Base-by-base conservation (phyloP, 2,329 filamentous ascomycete genomes). In the Catunica adiposa region DNA sequence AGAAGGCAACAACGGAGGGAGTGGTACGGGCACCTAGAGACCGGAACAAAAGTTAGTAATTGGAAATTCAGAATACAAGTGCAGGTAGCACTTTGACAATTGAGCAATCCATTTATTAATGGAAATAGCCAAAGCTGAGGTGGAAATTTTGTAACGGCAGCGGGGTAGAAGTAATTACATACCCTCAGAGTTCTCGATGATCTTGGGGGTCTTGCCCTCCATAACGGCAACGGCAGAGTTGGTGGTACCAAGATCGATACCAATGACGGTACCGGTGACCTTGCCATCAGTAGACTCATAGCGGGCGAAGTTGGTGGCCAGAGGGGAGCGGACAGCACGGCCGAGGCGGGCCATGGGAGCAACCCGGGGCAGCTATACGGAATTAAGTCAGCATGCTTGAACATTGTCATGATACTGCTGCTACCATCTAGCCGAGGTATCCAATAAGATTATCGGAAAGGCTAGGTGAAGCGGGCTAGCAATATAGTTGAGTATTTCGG, bases 121-220 rank as follows among this genome's bases (percentile, higher is more conserved):
- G 29, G 25, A 37, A 34, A 20, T n/a, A 17, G 17, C 1, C n/a
- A 20, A 52, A 38, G n/a, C 26, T 2, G 44, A 14, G 22, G 8
- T 9, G 8, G 22, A 48, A 44, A 48, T 7, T 9, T 3, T 23
- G 38, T 37, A 31, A 40, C 9, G 9, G 5, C 20, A 6, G 31
- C 25, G 42, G 1, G 40, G 40, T 17, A 8, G 31, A 34, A 23
- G 6, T 22, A n/a, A 22, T 5, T 20, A 57, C 73, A 66, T 74
- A 89, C 88, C 89, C 78, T 97, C 90, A 26, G 89, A 77, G 80
- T 97, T 97, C 74, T 96, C 90, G 70, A 97, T 97, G 70, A 97
- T 97, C 73, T 84, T 88, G 64, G 90, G 88, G 57, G 79, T 73
- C 78, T 94, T 94, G 73, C 90, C 92, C 78, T 97, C 90, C 89